Percentiles rank a stretch among this genome's conserved stretches.
Conservation (phyloP, 2,329 filamentous ascomycete species). For the Sclerotiophoma versabilis region DNA sequence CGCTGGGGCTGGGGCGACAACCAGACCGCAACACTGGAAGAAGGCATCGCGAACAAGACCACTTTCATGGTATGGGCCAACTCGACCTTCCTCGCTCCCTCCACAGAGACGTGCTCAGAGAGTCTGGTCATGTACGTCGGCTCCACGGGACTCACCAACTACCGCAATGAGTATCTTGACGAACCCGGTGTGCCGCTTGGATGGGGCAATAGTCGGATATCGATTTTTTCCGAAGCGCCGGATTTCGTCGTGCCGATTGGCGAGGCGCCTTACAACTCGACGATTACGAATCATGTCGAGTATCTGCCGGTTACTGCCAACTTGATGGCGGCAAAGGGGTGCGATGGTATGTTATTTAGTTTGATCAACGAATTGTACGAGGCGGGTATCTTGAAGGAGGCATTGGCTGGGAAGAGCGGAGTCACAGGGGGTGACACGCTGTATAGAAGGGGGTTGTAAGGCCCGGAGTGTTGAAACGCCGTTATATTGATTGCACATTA, state of each 20-base stretch:
- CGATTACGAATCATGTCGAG: conserved; percentile 58
- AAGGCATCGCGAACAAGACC: conserved; percentile 60
- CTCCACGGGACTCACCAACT: conserved; percentile 46
- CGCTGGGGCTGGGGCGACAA: conserved; percentile 59
- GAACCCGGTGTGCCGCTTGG: conserved; percentile 57
- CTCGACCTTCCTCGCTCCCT: conserved; percentile 52
- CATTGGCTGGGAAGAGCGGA: conserved; percentile 53
- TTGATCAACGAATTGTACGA: conserved; percentile 61
- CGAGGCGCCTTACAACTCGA: conserved; percentile 54
- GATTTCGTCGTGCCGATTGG: conserved; percentile 57
- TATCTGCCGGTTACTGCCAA: conserved; percentile 65
- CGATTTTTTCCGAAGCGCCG: conserved; percentile 56
- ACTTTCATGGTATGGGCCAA: conserved; percentile 59
- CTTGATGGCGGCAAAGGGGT: conserved; percentile 65
- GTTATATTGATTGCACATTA: conserved; percentile 9
- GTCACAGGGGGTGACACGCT: conserved; percentile 53
- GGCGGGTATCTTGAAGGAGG: conserved; percentile 58
- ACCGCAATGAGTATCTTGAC: conserved; percentile 55
- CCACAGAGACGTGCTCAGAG: conserved; percentile 57
- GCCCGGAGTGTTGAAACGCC: not conserved
- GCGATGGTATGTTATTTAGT: conserved; percentile 65
- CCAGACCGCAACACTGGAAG: conserved; percentile 46
- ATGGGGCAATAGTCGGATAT: conserved; percentile 58
- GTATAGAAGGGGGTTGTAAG: conserved; percentile 35
- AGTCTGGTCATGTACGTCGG: conserved; percentile 59